Base-by-base conservation (phyloP, 441 rosid genomes). In the Bocquillonia castaneifolia region DNA sequence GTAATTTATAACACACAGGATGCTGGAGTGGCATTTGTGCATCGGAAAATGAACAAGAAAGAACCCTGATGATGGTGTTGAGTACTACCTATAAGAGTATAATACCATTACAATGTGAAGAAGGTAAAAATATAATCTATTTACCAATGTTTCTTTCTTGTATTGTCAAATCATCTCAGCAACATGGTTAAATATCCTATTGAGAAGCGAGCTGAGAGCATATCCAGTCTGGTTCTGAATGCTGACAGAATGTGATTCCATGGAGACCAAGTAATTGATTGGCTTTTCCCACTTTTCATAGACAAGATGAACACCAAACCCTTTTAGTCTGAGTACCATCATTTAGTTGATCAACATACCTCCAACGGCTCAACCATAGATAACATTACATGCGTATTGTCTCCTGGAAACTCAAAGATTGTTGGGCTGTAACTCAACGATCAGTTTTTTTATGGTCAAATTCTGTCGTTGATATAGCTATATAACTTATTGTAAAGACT, bases 291-390 rank as follows among this genome's bases (percentile, higher is more conserved):
- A 37, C 6, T 37, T 6, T 37, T 25, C 64, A 31, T 15, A 25
- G 1, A 60, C 34, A 39, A 39, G 32, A 60, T 40, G 26, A 4
- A 20, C 3, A 4, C 64, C 51, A n/a, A 25, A 26, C 14, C 13
- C 3, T 23, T 40, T 40, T 60, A 1, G 40, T 29, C 12, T 40
- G 34, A 40, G 2, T 3, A 23, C 67, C 66, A 39, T 5, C 29
- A 50, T 69, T 23, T 36, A 70, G 15, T 6, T 26, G 40, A 62
- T 53, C 18, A 1, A n/a, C 68, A 5, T n/a, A 52, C 60, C 23
- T 62, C 73, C 73, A 70, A 29, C 63, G 73, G 73, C 63, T 70
- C 42, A 70, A 54, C 73, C 73, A 70, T 42, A 70, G 36, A 29
- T 39, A 62, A 42, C 31, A 22, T 14, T n/a, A n/a, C n/a, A n/a